Base-by-base conservation (phyloP, 2,329 filamentous ascomycete species). In the Xenoacremonium recifei region DNA sequence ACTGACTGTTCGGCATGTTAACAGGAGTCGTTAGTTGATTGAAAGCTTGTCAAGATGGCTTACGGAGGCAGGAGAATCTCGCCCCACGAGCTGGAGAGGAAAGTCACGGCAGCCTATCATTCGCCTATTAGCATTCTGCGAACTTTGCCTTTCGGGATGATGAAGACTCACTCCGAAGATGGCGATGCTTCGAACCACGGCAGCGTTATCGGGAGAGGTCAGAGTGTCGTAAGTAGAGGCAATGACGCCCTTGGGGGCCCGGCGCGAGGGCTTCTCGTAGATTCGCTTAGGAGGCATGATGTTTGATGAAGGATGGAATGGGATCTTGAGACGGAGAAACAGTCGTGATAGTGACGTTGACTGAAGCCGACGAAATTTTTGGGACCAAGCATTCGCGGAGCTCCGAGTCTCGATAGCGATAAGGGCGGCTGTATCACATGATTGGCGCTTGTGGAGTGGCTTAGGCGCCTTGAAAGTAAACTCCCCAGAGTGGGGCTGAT, bases 41-140 rank as follows among this genome's bases (percentile, higher is more conserved):
- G n/a, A n/a, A n/a, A n/a, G n/a, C n/a, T n/a, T n/a, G n/a, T n/a
- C n/a, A n/a, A n/a, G n/a, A n/a, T n/a, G n/a, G 62, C 75, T 67
- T 67, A 81, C 77, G 80, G 79, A 64, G 84, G 83, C 51, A 87
- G 73, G 44, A 87, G 74, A 57, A 79, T 70, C 61, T 87, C 84
- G 65, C 79, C 78, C 72, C 80, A 83, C 40, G 79, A 77, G 69
- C 82, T 86, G 44, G 80, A 74, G 53, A 87, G 73, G 64, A 87
- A 82, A 27, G 81, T 76, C 40, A 87, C 76, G 32, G 81, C 82
- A 53, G 71, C 77, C 82, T 86, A 44, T 44, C 16, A 2, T 23
- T 19, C 4, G 3, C n/a, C 10, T 1, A 12, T 54, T 25, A 57
- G 47, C n/a, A n/a, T 18, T 17, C 18, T 40, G 13, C 39, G 34